These are phyloP conservation scores for Trichoderma polysporum DNA, from an alignment of 2,329 filamentous ascomycete genomes.

Conservation along the genomic window DNA sequence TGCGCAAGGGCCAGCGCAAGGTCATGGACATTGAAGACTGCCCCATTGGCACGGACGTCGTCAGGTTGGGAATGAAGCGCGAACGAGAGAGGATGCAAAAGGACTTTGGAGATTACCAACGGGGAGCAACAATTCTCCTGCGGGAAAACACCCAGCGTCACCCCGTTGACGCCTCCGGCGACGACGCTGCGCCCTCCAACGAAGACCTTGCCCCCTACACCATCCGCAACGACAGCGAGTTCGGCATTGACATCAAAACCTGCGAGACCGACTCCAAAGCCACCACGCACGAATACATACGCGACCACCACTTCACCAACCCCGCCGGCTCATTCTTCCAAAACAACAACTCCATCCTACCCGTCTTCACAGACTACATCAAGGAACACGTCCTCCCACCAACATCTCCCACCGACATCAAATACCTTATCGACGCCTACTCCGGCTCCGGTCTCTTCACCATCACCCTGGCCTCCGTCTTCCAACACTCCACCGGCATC, in stretches of 20 bases:
- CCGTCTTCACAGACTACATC: constrained; percentile 82
- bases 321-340: constrained; percentile 96
- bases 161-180: constrained; percentile 43
- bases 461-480: constrained; percentile 82
- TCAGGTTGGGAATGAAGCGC: constrained; percentile 73
- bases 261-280: constrained; percentile 86
- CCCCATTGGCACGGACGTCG: constrained; percentile 85
- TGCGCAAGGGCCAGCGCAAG: constrained; percentile 73
- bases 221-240: constrained; percentile 50
- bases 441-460: constrained; percentile 97
- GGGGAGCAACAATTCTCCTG: constrained; percentile 83
- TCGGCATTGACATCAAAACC: constrained; percentile 74
- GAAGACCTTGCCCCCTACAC: constrained; percentile 34
- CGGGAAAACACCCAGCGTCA: constrained; percentile 79
- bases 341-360: constrained; percentile 98
- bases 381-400: constrained; percentile 68
- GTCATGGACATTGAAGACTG: constrained; percentile 97
- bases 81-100: constrained; percentile 74
- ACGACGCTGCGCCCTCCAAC: constrained; percentile 28
- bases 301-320: constrained; percentile 81
- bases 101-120: constrained; percentile 70
- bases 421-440: constrained; percentile 95
- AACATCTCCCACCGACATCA: constrained; percentile 53
- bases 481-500: constrained; percentile 83
- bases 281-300: constrained; percentile 83